Evolutionary conservation across 192 early-diverging fungal species (phyloP), one percentile per base, ranked within the genome.

Genomic region (Coemansia sp.): DNA sequence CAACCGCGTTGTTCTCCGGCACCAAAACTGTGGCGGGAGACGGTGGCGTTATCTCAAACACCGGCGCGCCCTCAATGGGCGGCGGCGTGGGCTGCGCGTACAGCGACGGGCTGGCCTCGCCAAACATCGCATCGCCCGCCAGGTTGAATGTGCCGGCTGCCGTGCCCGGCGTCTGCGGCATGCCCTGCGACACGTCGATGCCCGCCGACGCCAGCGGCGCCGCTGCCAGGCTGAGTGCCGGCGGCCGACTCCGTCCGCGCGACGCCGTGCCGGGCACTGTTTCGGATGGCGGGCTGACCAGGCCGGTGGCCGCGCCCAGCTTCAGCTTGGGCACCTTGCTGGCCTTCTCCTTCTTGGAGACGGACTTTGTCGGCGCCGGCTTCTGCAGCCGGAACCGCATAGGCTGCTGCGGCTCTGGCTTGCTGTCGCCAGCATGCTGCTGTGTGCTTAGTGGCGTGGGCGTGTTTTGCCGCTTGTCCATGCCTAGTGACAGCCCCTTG

Each of bases 71-170:
- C 3, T 21, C 36, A 3, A 46, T 46, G 2, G 72, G 53, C 15
- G 72, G 53, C 19, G 72, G 72, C 35, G 72, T 75, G 0, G 40
- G 55, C 45, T 50, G 65, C 10, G 40, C 50, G 40, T 61, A 63
- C 40, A 69, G 36, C 43, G 65, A 69, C 11, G 72, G 72, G 40
- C 72, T 75, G 12, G 55, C 72, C 62, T 75, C 66, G 36, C 72
- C 72, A 60, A 46, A 46, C 45, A 46, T 46, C 23, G 45, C 45
- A 19, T 46, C 18, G 21, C 18, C 45, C 18, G 21, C 23, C 10
- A 46, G 45, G 49, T 55, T 31, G 40, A 31, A 19, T 5, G 61
- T 20, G 13, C 33, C 50, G 2, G 37, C 36, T 3, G 46, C 28
- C 6, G 47, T 39, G 15, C 63, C 51, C 2, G 70, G 53, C 5